Evolutionary conservation across 139 green algal species (phyloP).

Genomic region (Chlamydomonas sp.): DNA sequence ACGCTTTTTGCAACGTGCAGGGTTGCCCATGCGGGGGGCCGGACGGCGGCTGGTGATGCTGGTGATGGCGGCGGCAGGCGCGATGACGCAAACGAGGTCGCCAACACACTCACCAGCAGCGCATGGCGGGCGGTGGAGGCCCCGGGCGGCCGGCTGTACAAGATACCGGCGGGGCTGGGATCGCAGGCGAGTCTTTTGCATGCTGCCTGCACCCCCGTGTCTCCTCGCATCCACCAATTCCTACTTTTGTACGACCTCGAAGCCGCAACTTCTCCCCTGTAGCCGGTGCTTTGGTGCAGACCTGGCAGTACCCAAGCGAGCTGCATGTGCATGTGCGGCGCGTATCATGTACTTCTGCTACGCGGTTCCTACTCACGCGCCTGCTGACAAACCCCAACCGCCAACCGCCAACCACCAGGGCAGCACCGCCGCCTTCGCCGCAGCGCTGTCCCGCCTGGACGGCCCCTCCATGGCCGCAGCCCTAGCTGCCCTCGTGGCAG

Average conservation of each 20-base stretch:
- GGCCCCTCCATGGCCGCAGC: not conserved
- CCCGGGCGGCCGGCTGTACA: conserved; percentile 1
- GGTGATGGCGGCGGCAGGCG: not conserved
- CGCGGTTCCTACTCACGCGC: no score
- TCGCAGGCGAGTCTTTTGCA: not conserved
- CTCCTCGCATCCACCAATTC: no score
- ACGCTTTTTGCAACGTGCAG: no score
- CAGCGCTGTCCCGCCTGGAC: not conserved
- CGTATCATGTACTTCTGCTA: no score
- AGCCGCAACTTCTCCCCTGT: no score
- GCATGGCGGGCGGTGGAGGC: conserved; percentile 6
- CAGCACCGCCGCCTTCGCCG: not conserved
- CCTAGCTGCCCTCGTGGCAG: not conserved
- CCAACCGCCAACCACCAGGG: not conserved
- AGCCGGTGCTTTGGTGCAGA: no score
- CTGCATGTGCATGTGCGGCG: no score
- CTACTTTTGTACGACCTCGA: no score
- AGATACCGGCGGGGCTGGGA: conserved; percentile 4
- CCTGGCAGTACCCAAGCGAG: no score
- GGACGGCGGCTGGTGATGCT: not conserved
- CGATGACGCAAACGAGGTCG: not conserved
- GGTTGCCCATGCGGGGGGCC: no score
- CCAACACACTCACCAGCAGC: not conserved
- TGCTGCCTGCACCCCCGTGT: no score
- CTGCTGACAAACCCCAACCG: not conserved